phyloP scores from a whole-genome alignment of 495 filamentous ascomycete genomes.

The Aspergillus carlsbadensis region DNA sequence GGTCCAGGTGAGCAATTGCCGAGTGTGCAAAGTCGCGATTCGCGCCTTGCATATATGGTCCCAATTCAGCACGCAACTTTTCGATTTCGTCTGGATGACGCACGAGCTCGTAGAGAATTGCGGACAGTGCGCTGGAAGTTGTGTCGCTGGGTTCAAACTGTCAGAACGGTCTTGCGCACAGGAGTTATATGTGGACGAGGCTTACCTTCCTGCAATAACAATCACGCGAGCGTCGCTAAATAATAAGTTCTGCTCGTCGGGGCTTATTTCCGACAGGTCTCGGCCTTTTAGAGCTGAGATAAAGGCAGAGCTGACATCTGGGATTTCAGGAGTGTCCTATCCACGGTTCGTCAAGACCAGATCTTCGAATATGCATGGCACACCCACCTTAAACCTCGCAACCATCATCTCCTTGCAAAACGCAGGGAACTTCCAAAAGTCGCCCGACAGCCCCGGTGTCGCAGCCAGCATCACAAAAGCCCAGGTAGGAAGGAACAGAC shows the following conservation, averaged over 20 bases:
- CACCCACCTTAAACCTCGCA: not conserved
- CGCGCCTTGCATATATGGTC: not conserved
- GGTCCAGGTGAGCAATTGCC: slow-evolving; percentile 9
- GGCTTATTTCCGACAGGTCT: not conserved
- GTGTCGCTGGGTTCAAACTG: slow-evolving; percentile 35
- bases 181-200: not conserved
- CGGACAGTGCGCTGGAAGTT: slow-evolving; percentile 33
- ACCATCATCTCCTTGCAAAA: not conserved
- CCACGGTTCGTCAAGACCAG: not conserved
- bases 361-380: not conserved
- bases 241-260: slow-evolving; percentile 20
- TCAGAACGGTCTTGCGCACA: not conserved
- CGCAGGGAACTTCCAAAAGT: not conserved
- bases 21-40: slow-evolving; percentile 7
- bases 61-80: slow-evolving; percentile 31
- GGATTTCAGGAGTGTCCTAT: not conserved
- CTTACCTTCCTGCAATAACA: slow-evolving; percentile 34
- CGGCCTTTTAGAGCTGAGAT: slow-evolving; percentile 16
- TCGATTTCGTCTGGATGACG: slow-evolving; percentile 20
- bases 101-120: slow-evolving; percentile 38
- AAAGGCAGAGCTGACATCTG: slow-evolving; percentile 25
- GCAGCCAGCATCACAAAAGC: not conserved
- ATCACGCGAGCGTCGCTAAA: slow-evolving; percentile 30
- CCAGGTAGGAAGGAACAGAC: slow-evolving; percentile 20
- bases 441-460: not conserved